These are phyloP conservation scores for Blechomonas ayalai DNA, from an alignment of 208 protist genomes.

Conservation along the genomic window DNA sequence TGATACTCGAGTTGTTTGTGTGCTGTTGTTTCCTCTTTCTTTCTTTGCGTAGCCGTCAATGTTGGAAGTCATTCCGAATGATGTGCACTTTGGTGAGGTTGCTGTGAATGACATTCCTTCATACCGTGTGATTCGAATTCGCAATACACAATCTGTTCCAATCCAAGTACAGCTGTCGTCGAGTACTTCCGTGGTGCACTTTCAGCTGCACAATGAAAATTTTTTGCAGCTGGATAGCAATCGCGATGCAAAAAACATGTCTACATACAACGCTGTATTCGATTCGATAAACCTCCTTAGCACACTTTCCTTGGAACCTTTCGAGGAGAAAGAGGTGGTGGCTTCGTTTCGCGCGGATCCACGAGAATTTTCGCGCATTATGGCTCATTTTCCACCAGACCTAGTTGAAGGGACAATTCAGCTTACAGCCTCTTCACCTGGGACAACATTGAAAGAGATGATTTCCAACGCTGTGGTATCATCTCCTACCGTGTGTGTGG, in stretches of 20 bases:
- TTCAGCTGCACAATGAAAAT: constrained; percentile 59
- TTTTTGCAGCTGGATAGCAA: constrained; percentile 17
- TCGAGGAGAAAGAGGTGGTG: constrained; percentile 43
- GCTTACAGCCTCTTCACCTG: constrained; percentile 21
- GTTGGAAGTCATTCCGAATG: constrained; percentile 27
- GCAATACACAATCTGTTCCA: constrained; percentile 23
- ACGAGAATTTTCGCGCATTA: constrained; percentile 39
- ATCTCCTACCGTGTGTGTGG: no score
- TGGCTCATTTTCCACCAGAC: constrained; percentile 20
- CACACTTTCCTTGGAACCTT: constrained; percentile 18
- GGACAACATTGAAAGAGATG: no score
- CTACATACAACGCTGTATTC: constrained; percentile 50
- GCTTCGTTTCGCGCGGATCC: constrained; percentile 49
- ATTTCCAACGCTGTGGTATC: no score
- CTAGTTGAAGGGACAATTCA: constrained; percentile 37
- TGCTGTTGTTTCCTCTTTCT: constrained; percentile 6
- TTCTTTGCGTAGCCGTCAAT: constrained; percentile 18
- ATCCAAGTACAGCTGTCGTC: constrained; percentile 30
- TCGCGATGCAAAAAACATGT: constrained; percentile 7
- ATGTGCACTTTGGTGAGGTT: constrained; percentile 46
- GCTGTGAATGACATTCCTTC: constrained; percentile 61
- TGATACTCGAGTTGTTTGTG: neutral
- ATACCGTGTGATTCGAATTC: constrained; percentile 35
- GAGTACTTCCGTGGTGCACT: constrained; percentile 24
- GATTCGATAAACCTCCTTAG: constrained; percentile 48